Conservation (phyloP, 2,329 filamentous ascomycete genomes). For the Epicoccum sorghinum region DNA sequence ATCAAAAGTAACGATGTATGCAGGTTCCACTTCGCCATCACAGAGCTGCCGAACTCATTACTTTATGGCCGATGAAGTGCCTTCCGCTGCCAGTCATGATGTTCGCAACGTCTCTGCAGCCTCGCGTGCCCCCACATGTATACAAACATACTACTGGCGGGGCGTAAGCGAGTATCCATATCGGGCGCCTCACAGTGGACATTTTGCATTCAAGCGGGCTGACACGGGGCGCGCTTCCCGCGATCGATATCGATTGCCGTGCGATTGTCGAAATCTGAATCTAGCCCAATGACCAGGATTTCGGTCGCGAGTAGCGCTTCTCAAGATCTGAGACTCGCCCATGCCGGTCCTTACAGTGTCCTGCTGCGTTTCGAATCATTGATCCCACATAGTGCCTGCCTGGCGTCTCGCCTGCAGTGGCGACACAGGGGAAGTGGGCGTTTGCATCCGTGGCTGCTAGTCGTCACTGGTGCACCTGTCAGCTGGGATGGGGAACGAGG, state of each 20-base stretch:
- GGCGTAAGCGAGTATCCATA: constrained; percentile 7
- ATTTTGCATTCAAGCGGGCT: not conserved
- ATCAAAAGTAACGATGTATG: not conserved
- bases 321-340: not conserved
- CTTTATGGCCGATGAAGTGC: constrained; percentile 5
- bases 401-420: constrained; percentile 4
- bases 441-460: constrained; percentile 1
- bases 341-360: not conserved
- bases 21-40: constrained; percentile 2
- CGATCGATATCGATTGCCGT: constrained; percentile 12
- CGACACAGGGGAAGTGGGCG: constrained; percentile 7
- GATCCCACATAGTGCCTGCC: not conserved
- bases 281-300: constrained; percentile 20
- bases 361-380: not conserved
- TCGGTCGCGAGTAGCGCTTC: constrained; percentile 16
- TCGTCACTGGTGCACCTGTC: constrained; percentile 1
- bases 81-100: constrained; percentile 9
- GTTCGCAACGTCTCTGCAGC: constrained; percentile 10
- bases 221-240: constrained; percentile 1
- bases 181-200: constrained; percentile 6
- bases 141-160: constrained; percentile 2
- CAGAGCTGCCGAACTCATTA: not conserved
- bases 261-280: constrained; percentile 20
- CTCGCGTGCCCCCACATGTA: constrained; percentile 10
- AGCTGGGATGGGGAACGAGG: constrained; percentile 5